Base-by-base conservation (phyloP, 257 asterid species). In the Capsicum baccatum region DNA sequence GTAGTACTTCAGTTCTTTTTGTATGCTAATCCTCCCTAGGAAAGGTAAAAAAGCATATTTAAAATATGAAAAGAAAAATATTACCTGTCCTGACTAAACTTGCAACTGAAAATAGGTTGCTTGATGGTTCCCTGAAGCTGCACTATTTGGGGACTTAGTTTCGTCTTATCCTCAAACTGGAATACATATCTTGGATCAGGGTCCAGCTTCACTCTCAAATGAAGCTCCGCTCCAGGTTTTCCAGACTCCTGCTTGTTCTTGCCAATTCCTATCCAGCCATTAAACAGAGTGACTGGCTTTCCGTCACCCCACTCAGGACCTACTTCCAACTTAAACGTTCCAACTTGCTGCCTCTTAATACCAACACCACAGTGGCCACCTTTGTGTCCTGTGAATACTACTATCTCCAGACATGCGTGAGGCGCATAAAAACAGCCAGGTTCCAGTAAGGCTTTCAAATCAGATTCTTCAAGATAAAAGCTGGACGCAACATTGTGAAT, bases 41-140 rank as follows among this genome's bases (percentile, higher is more conserved):
- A 39, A 39, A 39, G 42, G 42, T 39, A 39, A 39, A 39, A 39
- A 39, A 33, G 73, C 21, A 39, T 69, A 42, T 16, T 69, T 44
- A 9, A 17, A 44, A 47, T 4, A n/a, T 1, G 52, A 62, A 17
- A 59, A 37, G 60, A 42, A 58, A 82, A 52, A 71, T 56, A 64
- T 15, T 84, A 95, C 99, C 99, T 92, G 93, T 96, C 99, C 85
- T 83, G 92, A 87, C 90, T 95, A 87, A 94, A 96, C 93, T 90
- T 92, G 98, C 98, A 94, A 92, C 98, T 96, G 89, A 96, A 94
- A 87, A 96, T 96, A 42, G 98, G 97, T 89, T 96, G 99, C 83
- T 90, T 92, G 66, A 88, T 89, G 26, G 88, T 86, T 64, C 99
- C 99, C 87, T 92, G 99, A 81, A 92, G 97, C 92, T 96, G 98